Base-by-base conservation (phyloP, 73 alveolate genomes). In the Paramecium bursaria region DNA sequence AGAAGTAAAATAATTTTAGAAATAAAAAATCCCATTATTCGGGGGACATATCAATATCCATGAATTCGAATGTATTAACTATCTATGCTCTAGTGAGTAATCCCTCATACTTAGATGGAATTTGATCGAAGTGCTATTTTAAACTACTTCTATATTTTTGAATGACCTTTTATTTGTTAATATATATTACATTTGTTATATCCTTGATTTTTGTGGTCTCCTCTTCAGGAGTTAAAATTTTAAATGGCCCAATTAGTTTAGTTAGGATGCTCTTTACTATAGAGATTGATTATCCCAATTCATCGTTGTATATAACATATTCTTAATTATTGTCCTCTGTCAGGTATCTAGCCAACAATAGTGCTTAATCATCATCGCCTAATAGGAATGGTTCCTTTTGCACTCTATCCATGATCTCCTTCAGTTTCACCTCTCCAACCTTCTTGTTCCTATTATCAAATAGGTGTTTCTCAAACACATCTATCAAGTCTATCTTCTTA, bases 381-480 rank as follows among this genome's bases (percentile, higher is more conserved):
- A 67, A 19, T 67, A 39, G 27, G 22, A 67, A 67, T 4, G 82
- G 82, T 19, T 67, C 82, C 19, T 13, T 67, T 14, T 67, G n/a
- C 22, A 67, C 4, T 67, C 82, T 67, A 25, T 67, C 82, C 21
- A 35, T 21, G 7, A 67, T 4, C 7, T 67, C 82, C 3, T 67
- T 67, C 21, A 67, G 27, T 42, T 42, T 14, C 1, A 67, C 35
- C 15, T 67, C 82, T 27, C 82, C 82, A 2, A 46, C 35, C 44
- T 67, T 67, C 23, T 67, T 67, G 22, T 67, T 67, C 50, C 44
- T 67, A 42, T 67, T 67, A 13, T 67, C 82, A 67, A 67, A 67
- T 67, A 67, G 22, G 44, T 67, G 44, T 35, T 14, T 67, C 7
- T 67, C 82, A 39, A 67, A 39, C 9, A 57, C 82, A 67, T 67